Base-by-base conservation (phyloP, 1,139 yeast genomes). In the Meyerozyma guilliermondii region DNA sequence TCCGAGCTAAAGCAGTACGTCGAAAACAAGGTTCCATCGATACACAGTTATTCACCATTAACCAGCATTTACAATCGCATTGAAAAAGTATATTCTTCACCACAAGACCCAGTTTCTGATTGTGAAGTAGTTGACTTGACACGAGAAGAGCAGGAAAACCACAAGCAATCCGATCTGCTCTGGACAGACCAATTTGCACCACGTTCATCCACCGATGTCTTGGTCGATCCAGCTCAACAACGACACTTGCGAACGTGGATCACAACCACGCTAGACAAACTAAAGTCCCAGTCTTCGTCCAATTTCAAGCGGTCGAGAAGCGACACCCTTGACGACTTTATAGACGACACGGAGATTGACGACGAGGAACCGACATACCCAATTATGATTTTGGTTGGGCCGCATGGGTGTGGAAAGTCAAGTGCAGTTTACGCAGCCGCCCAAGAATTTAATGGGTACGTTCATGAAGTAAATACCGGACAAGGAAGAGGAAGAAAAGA, bases 401-500 rank as follows among this genome's bases (percentile, higher is more conserved):
- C 81, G 0, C 59, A 74, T 1, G 96, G 96, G 0, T 70, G 80
- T 7, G 95, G 96, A 1, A 92, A 92, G 58, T 83, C 95, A 0
- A 74, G 89, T 0, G 64, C 91, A 0, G 72, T 92, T 0, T 79
- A 86, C 50, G 80, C 95, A 0, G 76, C 85, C 2, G 80, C 86
- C 56, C 67, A 76, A 7, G 81, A 81, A 43, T 54, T 84, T 6
- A 68, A 71, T 20, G 92, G 94, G 0, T 86, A 82, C 51, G 86
- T 91, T 1, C 83, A 87, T 57, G 98, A 92, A 58, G 73, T 91
- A 33, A 88, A 87, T 57, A 70, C 92, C 0, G 80, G 91, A 10
- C 82, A 79, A 52, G 69, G 79, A 34, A 70, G 98, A 52, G 79
- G 92, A 1, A 77, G 85, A 37, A 84, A 80, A 53, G 92, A 87